Percentiles rank a stretch among this genome's conserved stretches.
Evolutionary conservation across 1,284 basidiomycete species (phyloP).

Genomic region (Ustilago loliicola): DNA sequence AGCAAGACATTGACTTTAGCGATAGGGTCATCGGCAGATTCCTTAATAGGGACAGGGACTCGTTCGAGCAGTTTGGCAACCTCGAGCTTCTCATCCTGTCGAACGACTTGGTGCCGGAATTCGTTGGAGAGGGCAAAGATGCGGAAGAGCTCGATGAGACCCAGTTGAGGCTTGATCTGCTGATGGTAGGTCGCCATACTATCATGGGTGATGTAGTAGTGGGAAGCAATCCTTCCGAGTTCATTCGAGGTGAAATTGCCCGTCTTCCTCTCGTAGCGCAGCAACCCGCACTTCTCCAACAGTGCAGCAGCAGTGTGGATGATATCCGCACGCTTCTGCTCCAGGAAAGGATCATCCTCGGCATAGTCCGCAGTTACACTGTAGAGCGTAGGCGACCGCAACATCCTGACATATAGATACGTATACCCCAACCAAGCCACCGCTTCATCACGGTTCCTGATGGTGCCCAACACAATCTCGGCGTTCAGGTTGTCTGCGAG

Average conservation of each 20-base stretch:
- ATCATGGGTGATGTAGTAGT: constrained; percentile 95
- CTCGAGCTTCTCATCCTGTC: constrained; percentile 75
- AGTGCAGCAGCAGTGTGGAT: constrained; percentile 92
- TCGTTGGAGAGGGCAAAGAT: constrained; percentile 97
- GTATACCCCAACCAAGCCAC: constrained; percentile 83
- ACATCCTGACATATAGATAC: constrained; percentile 88
- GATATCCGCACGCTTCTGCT: constrained; percentile 95
- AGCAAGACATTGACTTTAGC: constrained; percentile 98
- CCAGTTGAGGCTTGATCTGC: constrained; percentile 88
- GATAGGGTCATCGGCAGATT: constrained; percentile 92
- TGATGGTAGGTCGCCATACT: constrained; percentile 98
- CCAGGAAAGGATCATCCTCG: constrained; percentile 83
- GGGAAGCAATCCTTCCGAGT: constrained; percentile 91
- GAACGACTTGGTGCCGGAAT: constrained; percentile 88
- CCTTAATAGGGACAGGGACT: constrained; percentile 97
- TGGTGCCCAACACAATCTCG: constrained; percentile 95
- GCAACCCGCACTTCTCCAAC: constrained; percentile 91
- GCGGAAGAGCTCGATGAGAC: constrained; percentile 90
- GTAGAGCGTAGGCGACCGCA: constrained; percentile 89
- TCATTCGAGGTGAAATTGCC: constrained; percentile 80
- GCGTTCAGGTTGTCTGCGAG: constrained; percentile 97
- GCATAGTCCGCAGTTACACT: constrained; percentile 90
- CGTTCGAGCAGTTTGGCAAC: constrained; percentile 92
- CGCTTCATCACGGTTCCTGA: constrained; percentile 91
- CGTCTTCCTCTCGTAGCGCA: constrained; percentile 91